Base-by-base conservation (phyloP, 1,284 basidiomycete species). In the Mycena sp. region DNA sequence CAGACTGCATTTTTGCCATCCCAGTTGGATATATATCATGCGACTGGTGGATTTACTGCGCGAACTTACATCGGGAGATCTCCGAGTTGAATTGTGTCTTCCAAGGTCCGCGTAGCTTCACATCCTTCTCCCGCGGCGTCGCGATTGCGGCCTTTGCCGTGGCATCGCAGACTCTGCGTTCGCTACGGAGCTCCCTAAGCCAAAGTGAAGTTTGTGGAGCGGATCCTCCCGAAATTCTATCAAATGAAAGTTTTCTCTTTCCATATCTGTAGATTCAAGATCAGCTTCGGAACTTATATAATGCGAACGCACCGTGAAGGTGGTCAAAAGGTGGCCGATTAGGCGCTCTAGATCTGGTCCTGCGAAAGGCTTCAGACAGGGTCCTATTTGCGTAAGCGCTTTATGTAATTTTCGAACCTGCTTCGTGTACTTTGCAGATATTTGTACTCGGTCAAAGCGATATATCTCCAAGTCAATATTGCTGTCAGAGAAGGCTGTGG, bases 1-100 rank as follows among this genome's bases (percentile, higher is more conserved):
- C 23, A 28, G 35, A 23, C 41, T 28, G 41, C 46, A 26, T 32
- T 55, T n/a, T 29, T 7, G 23, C 17, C 17, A 16, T 38, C 9
- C 28, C 3, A 4, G n/a, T n/a, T n/a, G 19, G 32, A 37, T 44
- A 25, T 14, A 43, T 44, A 29, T 6, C 4, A 35, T 25, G 10
- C 11, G 16, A 37, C 35, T 7, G 29, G 19, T 29, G 16, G 17
- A 29, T 29, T 26, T 14, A 12, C 40, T 40, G 57, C 57, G 48
- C 48, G 17, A 12, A 40, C 35, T 58, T 51, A 50, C 57, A 51
- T 50, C 5, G 26, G 48, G 40, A 58, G 56, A 50, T 50, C 26
- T 17, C 56, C 46, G 48, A 35, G 30, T 16, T 29, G 2, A 37
- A 37, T 49, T 6, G 28, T n/a, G 23, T n/a, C 26, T 25, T 28